A percentile compares a stretch with the other conserved stretches of the same genome.
Evolutionary conservation across 2,329 filamentous ascomycete genomes (phyloP).

Genomic region (Mollisiaceae sp.): DNA sequence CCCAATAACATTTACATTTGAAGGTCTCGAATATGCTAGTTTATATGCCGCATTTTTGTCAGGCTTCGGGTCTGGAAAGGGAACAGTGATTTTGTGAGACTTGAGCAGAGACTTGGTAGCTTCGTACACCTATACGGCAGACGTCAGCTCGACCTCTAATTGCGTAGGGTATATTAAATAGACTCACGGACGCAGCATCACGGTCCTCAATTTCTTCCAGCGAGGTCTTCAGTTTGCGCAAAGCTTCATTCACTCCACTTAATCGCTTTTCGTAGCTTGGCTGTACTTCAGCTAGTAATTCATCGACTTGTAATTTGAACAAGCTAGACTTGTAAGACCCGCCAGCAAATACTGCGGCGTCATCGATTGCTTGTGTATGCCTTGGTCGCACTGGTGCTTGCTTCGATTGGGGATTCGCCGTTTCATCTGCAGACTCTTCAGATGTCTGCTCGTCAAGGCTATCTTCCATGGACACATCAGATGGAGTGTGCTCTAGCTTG

Average conservation of each 20-base stretch:
- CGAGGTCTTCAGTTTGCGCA: conserved; percentile 58
- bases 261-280: conserved; percentile 63
- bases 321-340: conserved; percentile 66
- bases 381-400: conserved; percentile 24
- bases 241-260: conserved; percentile 55
- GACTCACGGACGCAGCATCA: conserved; percentile 50
- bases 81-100: conserved; percentile 71
- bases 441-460: conserved; percentile 17
- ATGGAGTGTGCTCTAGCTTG: conserved; percentile 39
- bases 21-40: conserved; percentile 76
- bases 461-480: conserved; percentile 17
- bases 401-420: conserved; percentile 16
- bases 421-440: conserved; percentile 31
- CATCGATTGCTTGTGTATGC: conserved; percentile 33
- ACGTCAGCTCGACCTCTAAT: conserved; percentile 16
- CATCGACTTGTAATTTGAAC: conserved; percentile 71
- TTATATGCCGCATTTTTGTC: conserved; percentile 80
- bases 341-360: conserved; percentile 47
- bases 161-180: not conserved
- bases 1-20: conserved; percentile 84
- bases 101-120: conserved; percentile 71
- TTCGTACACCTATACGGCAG: conserved; percentile 62
- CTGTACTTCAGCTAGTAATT: conserved; percentile 61
- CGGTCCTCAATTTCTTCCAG: conserved; percentile 62
- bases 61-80: conserved; percentile 83